These are phyloP conservation scores for Colletotrichum karsti DNA, from an alignment of 2,329 filamentous ascomycete genomes.

Conservation along the genomic window DNA sequence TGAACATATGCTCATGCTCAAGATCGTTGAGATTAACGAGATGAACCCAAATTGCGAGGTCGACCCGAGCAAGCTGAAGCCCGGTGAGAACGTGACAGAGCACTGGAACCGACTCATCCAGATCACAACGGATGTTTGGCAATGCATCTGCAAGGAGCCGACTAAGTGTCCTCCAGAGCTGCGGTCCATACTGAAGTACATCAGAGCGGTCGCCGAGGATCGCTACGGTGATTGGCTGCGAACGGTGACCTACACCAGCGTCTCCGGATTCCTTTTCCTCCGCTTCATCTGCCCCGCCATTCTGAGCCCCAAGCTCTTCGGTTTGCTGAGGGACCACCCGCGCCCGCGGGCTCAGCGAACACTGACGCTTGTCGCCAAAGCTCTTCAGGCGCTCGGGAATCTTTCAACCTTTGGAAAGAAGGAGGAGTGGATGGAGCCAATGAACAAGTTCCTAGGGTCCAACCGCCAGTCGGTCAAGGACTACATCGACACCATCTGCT, in stretches of 20 bases:
- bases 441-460: slow-evolving; percentile 85
- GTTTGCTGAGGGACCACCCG: slow-evolving; percentile 83
- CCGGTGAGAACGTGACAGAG: slow-evolving; percentile 75
- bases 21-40: slow-evolving; percentile 88
- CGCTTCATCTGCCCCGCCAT: slow-evolving; percentile 98
- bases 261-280: slow-evolving; percentile 93
- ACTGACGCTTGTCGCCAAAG: slow-evolving; percentile 91
- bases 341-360: slow-evolving; percentile 85
- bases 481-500: slow-evolving; percentile 88
- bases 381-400: slow-evolving; percentile 89
- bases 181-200: slow-evolving; percentile 86
- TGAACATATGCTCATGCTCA: slow-evolving; percentile 85
- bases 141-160: slow-evolving; percentile 80
- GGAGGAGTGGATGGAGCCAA: slow-evolving; percentile 98
- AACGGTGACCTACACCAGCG: slow-evolving; percentile 90
- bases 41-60: slow-evolving; percentile 94
- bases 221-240: slow-evolving; percentile 92
- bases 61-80: slow-evolving; percentile 81
- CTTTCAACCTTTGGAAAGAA: slow-evolving; percentile 92
- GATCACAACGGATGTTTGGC: slow-evolving; percentile 86
- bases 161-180: slow-evolving; percentile 81
- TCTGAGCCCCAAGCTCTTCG: slow-evolving; percentile 92
- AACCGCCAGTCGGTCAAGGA: slow-evolving; percentile 84
- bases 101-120: slow-evolving; percentile 84
- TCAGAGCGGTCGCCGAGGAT: slow-evolving; percentile 91